Base-by-base conservation (phyloP, 1,284 basidiomycete species). In the Sporisorium exsertum region DNA sequence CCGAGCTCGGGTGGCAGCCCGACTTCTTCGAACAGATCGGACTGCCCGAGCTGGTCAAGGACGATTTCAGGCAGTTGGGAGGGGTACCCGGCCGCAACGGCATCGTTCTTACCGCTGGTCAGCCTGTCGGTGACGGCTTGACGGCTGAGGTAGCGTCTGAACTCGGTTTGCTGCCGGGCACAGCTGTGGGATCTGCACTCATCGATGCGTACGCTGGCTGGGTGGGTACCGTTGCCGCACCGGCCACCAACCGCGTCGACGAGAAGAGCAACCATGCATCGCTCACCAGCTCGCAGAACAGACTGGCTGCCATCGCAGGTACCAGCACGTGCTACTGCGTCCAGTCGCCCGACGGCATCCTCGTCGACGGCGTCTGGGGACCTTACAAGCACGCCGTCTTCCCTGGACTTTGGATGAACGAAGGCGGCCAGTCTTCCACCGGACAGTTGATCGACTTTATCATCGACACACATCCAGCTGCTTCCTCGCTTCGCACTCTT, bases 181-280 rank as follows among this genome's bases (percentile, higher is more conserved):
- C 93, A 0, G 91, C 95, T 0, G 94, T 98, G 20, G 95, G 95
- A 7, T 95, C 94, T 77, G 95, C 91, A 24, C 90, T 99, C 51
- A 97, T 99, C 81, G 96, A 99, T 81, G 96, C 95, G 89, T 97
- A 98, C 86, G 94, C 96, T 2, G 96, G 96, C n/a, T 99, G 96
- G 96, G 89, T 99, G 79, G 96, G 97, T 20, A 98, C 96, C 0
- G 91, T 97, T 42, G 96, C 93, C 9, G 95, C 95, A 9, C 88
- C 90, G 22, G 91, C 91, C 73, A 89, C 87, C 46, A 83, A 86
- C 27, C 53, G 64, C 5, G 56, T 71, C 5, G 57, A 58, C 10
- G 86, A 89, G 35, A 90, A 89, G 26, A 83, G 72, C 24, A 61
- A 87, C 86, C 79, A 85, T 3, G 58, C 77, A 6, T 65, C 72